Conservation (phyloP, 177 flowering plant species). For the Vitis hybrid region DNA sequence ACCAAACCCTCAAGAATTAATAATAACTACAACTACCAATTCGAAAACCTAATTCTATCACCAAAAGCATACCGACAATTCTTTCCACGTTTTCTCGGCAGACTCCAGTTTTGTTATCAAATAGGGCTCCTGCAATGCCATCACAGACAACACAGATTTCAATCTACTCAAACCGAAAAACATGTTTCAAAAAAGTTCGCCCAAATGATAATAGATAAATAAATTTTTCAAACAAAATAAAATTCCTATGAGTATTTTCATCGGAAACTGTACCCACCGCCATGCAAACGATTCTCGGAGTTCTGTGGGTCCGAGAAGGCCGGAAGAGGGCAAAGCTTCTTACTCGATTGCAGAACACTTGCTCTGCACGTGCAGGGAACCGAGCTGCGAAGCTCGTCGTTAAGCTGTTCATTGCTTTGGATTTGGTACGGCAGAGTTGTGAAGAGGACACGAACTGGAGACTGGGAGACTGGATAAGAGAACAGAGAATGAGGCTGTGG, state of each 20-base stretch:
- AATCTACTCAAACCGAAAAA: background rate
- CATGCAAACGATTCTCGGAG: conserved; percentile 61
- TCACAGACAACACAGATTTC: background rate
- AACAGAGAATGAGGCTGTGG: background rate
- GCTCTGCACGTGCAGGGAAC: conserved; percentile 13
- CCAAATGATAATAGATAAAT: background rate
- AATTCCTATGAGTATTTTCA: background rate
- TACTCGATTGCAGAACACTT: background rate
- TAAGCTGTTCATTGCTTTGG: conserved; percentile 33
- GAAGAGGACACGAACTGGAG: background rate
- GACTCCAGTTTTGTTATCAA: conserved; percentile 85
- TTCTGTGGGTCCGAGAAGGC: conserved; percentile 21
- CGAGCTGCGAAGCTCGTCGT: conserved; percentile 31
- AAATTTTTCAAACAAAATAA: background rate
- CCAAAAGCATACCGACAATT: conserved; percentile 63
- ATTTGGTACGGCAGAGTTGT: background rate
- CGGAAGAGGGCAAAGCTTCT: conserved; percentile 12
- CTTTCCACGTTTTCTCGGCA: conserved; percentile 94
- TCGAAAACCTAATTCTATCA: background rate
- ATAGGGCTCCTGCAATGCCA: conserved; percentile 74
- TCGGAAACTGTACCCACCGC: conserved; percentile 47
- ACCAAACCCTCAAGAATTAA: background rate
- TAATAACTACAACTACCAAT: background rate
- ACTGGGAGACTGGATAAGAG: background rate
- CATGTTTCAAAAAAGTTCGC: background rate